phyloP scores from a whole-genome alignment of 176 grass and related monocot genomes.

The Rhynchospora pubera region DNA sequence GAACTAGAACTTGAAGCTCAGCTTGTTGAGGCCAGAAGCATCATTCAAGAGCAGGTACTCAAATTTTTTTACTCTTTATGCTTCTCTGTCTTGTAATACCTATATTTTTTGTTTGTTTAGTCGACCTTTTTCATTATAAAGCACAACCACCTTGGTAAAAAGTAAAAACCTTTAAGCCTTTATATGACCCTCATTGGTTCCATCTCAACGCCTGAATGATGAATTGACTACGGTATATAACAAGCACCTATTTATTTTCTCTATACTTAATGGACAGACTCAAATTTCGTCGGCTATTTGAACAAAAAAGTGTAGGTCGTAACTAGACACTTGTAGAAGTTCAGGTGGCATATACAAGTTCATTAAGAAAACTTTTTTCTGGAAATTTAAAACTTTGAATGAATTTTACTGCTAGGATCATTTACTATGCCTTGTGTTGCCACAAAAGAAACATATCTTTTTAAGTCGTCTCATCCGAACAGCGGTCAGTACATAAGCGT shows the following conservation, averaged over 20 bases:
- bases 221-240: not conserved
- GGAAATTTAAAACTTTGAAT: no score
- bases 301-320: not conserved
- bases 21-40: conserved; percentile 98
- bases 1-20: conserved; percentile 99
- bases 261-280: not conserved
- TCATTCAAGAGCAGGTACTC: conserved; percentile 93
- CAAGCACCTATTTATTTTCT: not conserved
- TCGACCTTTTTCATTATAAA: not conserved
- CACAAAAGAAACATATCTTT: no score
- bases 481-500: no score
- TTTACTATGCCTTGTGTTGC: no score
- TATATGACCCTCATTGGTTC: not conserved
- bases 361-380: not conserved
- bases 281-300: not conserved
- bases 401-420: no score
- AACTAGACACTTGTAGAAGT: not conserved
- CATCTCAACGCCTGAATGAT: not conserved
- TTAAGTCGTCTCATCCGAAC: no score
- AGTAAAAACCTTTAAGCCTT: not conserved
- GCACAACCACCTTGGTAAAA: not conserved
- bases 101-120: not conserved
- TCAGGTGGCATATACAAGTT: not conserved
- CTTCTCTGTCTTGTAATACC: not conserved
- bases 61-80: not conserved